Conservation (phyloP, 2,329 filamentous ascomycete genomes). For the Aspergillus oerlinghausenensis region DNA sequence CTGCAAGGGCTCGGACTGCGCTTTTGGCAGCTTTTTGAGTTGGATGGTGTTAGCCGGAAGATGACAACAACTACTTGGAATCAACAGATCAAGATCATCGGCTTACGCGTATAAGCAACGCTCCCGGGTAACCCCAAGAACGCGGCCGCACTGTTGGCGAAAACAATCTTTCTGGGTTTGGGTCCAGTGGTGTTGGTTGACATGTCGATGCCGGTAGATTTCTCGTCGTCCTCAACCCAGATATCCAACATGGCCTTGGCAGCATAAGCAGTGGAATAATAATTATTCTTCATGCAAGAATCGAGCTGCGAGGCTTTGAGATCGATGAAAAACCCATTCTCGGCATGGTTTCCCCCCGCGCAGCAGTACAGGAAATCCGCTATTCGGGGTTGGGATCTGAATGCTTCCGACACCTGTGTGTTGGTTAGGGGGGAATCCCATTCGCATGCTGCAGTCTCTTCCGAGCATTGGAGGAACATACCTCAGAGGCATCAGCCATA, state of each 20-base stretch:
- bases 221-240: constrained; percentile 2
- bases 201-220: background rate
- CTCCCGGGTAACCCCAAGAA: background rate
- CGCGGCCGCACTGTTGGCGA: background rate
- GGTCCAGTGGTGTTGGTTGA: background rate
- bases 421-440: too few species aligned
- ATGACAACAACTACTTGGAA: too few species aligned
- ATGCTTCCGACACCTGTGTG: background rate
- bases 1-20: constrained; percentile 2
- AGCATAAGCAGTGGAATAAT: background rate
- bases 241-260: constrained; percentile 2
- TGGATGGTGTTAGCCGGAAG: background rate
- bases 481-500: background rate
- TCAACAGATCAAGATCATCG: too few species aligned
- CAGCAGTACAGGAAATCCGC: background rate
- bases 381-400: background rate
- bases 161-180: background rate
- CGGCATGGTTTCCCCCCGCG: background rate
- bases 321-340: background rate
- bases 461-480: background rate
- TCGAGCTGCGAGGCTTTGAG: background rate
- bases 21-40: constrained; percentile 3
- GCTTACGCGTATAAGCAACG: background rate
- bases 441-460: too few species aligned
- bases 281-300: constrained; percentile 5